phyloP scores from a whole-genome alignment of 257 asterid genomes.

The Solanum pinnatisectum region DNA sequence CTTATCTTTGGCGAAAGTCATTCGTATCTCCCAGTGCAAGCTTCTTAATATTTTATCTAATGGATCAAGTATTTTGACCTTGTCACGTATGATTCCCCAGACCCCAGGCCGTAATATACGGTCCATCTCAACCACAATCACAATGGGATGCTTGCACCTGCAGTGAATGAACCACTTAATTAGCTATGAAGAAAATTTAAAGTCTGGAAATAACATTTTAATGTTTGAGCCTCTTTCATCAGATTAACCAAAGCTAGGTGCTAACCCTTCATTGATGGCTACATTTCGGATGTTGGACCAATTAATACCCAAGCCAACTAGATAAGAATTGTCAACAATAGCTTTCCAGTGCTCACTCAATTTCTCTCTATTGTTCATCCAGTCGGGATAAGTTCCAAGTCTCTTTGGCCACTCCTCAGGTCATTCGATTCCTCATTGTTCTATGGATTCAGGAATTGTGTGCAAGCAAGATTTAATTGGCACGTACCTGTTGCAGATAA shows the following conservation, averaged over 20 bases:
- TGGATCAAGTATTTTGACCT: too few species aligned
- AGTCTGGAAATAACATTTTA: too few species aligned
- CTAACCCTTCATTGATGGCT: slow-evolving; percentile 90
- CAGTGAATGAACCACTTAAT: too few species aligned
- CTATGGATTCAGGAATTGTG: slow-evolving; percentile 65
- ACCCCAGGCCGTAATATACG: too few species aligned
- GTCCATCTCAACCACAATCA: too few species aligned
- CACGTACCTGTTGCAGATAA: slow-evolving; percentile 39
- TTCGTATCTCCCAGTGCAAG: slow-evolving; percentile 81
- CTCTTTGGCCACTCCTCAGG: slow-evolving; percentile 92
- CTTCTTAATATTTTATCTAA: slow-evolving; percentile 59
- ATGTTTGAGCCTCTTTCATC: background rate
- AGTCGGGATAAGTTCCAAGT: slow-evolving; percentile 72
- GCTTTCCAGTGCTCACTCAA: slow-evolving; percentile 36
- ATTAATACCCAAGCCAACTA: slow-evolving; percentile 66
- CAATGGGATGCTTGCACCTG: too few species aligned
- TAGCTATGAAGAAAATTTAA: too few species aligned
- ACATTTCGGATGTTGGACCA: slow-evolving; percentile 74
- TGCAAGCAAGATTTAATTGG: slow-evolving; percentile 61
- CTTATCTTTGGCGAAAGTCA: slow-evolving; percentile 60
- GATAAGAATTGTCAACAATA: slow-evolving; percentile 73
- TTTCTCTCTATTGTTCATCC: slow-evolving; percentile 66
- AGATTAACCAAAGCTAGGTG: background rate
- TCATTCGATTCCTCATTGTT: slow-evolving; percentile 93
- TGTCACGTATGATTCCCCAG: too few species aligned